These are phyloP conservation scores for Thoreauomyces humboldtii DNA, from an alignment of 192 early-diverging fungal species.

Conservation along the genomic window DNA sequence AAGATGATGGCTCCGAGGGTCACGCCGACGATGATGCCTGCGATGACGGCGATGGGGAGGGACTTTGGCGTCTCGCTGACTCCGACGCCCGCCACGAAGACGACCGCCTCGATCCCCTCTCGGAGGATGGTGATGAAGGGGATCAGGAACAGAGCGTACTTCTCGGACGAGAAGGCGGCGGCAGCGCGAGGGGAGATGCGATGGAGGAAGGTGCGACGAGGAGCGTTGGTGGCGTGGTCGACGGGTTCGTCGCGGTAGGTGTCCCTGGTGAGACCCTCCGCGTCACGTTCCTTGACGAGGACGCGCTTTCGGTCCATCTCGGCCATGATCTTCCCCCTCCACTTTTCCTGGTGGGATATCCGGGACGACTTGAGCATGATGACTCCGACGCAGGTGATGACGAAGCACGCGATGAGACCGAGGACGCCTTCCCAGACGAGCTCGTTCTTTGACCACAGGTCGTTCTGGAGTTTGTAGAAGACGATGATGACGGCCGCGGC, in stretches of 20 bases:
- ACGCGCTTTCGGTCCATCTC: slow-evolving; percentile 27
- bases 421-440: slow-evolving; percentile 84
- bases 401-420: slow-evolving; percentile 67
- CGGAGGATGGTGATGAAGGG: slow-evolving; percentile 85
- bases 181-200: neutral
- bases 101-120: slow-evolving; percentile 84
- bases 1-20: slow-evolving; percentile 75
- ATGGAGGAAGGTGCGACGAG: neutral
- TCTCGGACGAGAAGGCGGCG: neutral
- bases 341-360: slow-evolving; percentile 33
- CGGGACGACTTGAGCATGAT: slow-evolving; percentile 67
- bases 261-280: neutral
- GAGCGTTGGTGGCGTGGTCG: too few relatives aligned
- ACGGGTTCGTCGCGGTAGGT: too few relatives aligned
- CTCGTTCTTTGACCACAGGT: slow-evolving; percentile 56
- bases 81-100: slow-evolving; percentile 84
- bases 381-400: slow-evolving; percentile 80
- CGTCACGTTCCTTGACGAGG: neutral
- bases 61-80: slow-evolving; percentile 59
- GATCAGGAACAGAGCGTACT: slow-evolving; percentile 71
- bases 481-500: slow-evolving; percentile 75
- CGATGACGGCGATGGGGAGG: slow-evolving; percentile 78
- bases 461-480: slow-evolving; percentile 58
- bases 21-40: slow-evolving; percentile 66
- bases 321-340: slow-evolving; percentile 37